Evolutionary conservation across 1,284 basidiomycete genomes (phyloP).

Genomic region (Leucocoprinus gongylophorus): DNA sequence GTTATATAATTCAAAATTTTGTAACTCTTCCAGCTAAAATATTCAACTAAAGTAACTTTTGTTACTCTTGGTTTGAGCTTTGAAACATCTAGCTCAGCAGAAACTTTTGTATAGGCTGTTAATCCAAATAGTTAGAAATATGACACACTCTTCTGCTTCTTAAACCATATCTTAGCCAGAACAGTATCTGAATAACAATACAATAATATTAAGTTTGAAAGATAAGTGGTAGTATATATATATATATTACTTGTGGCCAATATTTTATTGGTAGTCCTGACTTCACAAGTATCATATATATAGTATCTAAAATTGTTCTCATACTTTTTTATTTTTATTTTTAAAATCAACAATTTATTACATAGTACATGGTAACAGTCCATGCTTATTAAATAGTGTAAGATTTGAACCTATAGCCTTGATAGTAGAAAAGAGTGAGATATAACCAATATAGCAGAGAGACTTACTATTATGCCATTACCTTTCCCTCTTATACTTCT

Average conservation of each 20-base stretch:
- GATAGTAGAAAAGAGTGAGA: too few species aligned
- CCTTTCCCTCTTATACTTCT: too few species aligned
- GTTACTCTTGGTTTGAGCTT: slow-evolving; percentile 21
- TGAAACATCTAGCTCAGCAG: too few species aligned
- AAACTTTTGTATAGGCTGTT: slow-evolving; percentile 19
- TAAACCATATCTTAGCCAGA: neutral
- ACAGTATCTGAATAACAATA: neutral
- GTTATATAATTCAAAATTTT: slow-evolving; percentile 14
- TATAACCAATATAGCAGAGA: too few species aligned
- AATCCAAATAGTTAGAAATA: slow-evolving; percentile 19
- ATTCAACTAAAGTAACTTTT: slow-evolving; percentile 20
- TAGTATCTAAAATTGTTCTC: slow-evolving; percentile 23
- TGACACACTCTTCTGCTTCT: slow-evolving; percentile 19
- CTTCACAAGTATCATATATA: slow-evolving; percentile 21
- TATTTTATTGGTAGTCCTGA: slow-evolving; percentile 21
- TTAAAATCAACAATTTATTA: too few species aligned
- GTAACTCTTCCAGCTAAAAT: slow-evolving; percentile 18
- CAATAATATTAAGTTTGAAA: slow-evolving; percentile 5
- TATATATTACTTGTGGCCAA: slow-evolving; percentile 24
- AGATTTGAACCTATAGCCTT: too few species aligned
- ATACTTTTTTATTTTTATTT: too few species aligned
- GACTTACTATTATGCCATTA: too few species aligned
- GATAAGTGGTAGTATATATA: slow-evolving; percentile 5
- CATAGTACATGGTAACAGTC: too few species aligned
- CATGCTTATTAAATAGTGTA: too few species aligned